Evolutionary conservation across 306 rosid species (phyloP), one percentile per base, ranked within the genome.

Genomic region (Bauhinia variegata): DNA sequence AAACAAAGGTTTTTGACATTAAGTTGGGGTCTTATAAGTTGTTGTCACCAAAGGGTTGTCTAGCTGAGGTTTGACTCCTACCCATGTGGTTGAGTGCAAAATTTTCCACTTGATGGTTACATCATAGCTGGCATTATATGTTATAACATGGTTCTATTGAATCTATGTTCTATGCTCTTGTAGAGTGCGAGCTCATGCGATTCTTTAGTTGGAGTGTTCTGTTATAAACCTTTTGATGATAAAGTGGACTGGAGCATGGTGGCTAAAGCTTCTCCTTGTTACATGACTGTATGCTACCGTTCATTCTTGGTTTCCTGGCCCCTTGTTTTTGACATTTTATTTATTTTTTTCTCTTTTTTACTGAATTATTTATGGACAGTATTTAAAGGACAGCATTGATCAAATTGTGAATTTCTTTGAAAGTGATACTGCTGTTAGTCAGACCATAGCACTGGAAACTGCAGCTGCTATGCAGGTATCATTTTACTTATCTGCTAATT

Each of bases 401-500:
- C 91, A 89, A 80, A 83, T 93, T 75, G 23, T 90, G 74, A 88
- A 82, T 11, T 93, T 93, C 76, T 90, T 93, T 68, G 90, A 80
- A 75, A 93, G 90, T 67, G 77, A 64, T 66, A 77, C 90, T 59
- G 83, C 87, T 61, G 95, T 93, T 37, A 88, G 97, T 80, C 97
- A 85, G 86, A 76, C 88, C 15, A 75, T 93, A 78, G 97, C 89
- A 56, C 71, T 88, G 88, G 99, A 88, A 78, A 86, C 97, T 69
- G 96, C 97, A 42, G 95, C 97, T 67, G 99, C 96, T 54, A 89
- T 93, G 82, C 98, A 93, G 98, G 98, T 93, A 77, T 52, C 37
- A 46, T 67, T 51, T 23, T 61, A 2, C 30, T 43, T 64, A 67
- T 70, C 54, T 69, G 56, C 49, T 47, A 32, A 31, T 63, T 57